Conservation (phyloP, 78 protist genomes). For the Guillardia theta region DNA sequence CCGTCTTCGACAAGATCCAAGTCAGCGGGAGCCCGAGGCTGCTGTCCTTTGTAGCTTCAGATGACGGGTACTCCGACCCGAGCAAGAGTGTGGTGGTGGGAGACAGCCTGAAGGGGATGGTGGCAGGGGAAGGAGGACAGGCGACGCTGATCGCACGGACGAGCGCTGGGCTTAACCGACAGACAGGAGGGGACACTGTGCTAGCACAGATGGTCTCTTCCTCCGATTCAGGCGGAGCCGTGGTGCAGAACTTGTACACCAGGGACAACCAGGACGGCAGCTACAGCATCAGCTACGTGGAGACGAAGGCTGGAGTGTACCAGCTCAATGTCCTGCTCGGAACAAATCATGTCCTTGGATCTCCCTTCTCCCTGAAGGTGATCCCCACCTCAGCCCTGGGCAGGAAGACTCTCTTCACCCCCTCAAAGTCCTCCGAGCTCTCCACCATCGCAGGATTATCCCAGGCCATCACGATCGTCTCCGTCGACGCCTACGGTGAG, state of each 20-base stretch:
- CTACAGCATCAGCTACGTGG: background rate
- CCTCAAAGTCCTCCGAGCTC: background rate
- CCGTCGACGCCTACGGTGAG: background rate
- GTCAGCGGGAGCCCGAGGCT: background rate
- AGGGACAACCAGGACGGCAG: background rate
- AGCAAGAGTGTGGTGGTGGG: background rate
- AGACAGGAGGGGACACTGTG: too few species aligned
- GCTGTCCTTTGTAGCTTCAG: background rate
- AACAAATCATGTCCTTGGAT: background rate
- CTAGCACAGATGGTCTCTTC: background rate
- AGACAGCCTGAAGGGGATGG: background rate
- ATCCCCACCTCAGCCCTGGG: background rate
- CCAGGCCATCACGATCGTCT: background rate
- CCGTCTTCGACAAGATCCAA: background rate
- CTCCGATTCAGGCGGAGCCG: background rate
- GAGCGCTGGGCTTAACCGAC: too few species aligned
- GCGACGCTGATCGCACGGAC: too few species aligned
- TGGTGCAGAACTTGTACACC: background rate
- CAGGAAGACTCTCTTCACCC: background rate
- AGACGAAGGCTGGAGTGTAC: background rate
- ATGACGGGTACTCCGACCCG: background rate
- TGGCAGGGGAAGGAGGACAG: background rate
- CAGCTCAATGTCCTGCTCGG: background rate
- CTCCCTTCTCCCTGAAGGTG: background rate
- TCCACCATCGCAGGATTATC: background rate